Percentiles rank a stretch among this genome's conserved stretches.
Evolutionary conservation across 2,329 filamentous ascomycete genomes (phyloP).

Genomic region (Cyphellophora attinorum): DNA sequence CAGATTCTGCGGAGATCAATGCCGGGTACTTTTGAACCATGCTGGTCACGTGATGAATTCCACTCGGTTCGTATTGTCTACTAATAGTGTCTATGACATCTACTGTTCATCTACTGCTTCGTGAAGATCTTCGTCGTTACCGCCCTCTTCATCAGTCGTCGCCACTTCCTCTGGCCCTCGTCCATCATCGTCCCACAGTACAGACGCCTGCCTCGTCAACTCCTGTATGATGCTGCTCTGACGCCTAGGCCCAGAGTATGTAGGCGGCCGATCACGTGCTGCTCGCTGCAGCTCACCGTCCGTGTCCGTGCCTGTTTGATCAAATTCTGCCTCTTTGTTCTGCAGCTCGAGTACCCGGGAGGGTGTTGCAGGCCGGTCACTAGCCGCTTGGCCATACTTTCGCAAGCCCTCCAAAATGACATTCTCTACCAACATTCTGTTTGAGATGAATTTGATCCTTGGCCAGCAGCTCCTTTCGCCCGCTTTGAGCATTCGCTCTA

Average conservation of each 20-base stretch:
- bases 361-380: constrained; percentile 14
- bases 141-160: constrained; percentile 35
- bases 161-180: constrained; percentile 33
- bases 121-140: constrained; percentile 19
- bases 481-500: constrained; percentile 82
- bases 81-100: too few species aligned
- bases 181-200: constrained; percentile 38
- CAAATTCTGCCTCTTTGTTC: constrained; percentile 1
- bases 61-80: too few species aligned
- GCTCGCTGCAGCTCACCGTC: too few species aligned
- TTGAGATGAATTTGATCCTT: constrained; percentile 82
- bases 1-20: too few species aligned
- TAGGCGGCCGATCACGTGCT: too few species aligned
- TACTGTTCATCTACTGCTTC: too few species aligned
- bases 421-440: constrained; percentile 75
- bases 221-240: constrained; percentile 30
- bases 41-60: too few species aligned
- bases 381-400: constrained; percentile 20
- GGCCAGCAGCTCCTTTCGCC: constrained; percentile 85
- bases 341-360: constrained; percentile 8
- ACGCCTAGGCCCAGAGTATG: too few species aligned
- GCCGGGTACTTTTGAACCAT: too few species aligned
- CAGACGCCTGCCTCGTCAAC: constrained; percentile 34
- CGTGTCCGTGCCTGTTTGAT: background rate
- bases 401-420: constrained; percentile 48